These are phyloP conservation scores for Malassezia caprae DNA, from an alignment of 1,284 basidiomycete genomes.

Conservation along the genomic window DNA sequence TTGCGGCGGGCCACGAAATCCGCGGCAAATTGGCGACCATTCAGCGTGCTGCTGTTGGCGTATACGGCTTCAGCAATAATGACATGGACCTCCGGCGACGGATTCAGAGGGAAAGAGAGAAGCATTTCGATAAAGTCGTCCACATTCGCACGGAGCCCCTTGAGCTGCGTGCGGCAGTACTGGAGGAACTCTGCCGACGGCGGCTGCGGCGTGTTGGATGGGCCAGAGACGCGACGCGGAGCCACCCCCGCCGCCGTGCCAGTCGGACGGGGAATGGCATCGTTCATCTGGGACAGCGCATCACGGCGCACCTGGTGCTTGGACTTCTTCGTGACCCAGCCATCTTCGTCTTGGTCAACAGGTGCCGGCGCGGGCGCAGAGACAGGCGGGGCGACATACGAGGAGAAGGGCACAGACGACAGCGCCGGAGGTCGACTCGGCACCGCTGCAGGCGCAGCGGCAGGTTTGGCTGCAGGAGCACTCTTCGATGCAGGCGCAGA, in stretches of 20 bases:
- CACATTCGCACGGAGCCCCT: conserved; percentile 56
- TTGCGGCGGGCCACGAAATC: conserved; percentile 82
- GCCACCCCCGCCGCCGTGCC: neutral
- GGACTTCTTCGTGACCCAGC: conserved; percentile 15
- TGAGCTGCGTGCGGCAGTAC: conserved; percentile 79
- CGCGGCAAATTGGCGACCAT: conserved; percentile 82
- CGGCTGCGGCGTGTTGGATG: neutral
- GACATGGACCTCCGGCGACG: conserved; percentile 42
- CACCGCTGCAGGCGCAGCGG: neutral
- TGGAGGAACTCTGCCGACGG: conserved; percentile 68
- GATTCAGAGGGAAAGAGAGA: conserved; percentile 48
- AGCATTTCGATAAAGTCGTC: conserved; percentile 49
- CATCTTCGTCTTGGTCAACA: neutral
- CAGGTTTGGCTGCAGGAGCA: conserved; percentile 1
- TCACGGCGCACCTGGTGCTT: conserved; percentile 15
- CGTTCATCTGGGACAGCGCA: conserved; percentile 15
- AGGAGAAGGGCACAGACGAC: neutral
- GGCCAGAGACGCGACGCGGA: neutral
- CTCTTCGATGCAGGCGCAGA: neutral
- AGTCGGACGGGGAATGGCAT: conserved; percentile 12
- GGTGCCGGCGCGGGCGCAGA: neutral
- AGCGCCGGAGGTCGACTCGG: conserved; percentile 3
- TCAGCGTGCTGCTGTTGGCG: conserved; percentile 81
- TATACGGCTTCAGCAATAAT: conserved; percentile 57
- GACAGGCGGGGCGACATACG: neutral